These are phyloP conservation scores for Vaccinium macrocarpon DNA, from an alignment of 148 eudicot genomes.

Conservation along the genomic window DNA sequence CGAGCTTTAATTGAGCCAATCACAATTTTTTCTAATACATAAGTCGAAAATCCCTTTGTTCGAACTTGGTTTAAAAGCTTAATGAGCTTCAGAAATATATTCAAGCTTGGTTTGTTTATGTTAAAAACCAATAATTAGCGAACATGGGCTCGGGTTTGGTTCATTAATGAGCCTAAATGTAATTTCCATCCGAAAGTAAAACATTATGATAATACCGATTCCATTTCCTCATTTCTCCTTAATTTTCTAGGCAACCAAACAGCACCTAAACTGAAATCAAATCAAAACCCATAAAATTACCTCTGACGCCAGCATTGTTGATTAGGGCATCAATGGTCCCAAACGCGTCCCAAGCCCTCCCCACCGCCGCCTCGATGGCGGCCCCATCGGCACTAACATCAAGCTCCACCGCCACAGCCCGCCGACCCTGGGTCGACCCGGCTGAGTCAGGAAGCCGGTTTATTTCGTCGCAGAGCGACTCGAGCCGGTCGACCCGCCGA, in stretches of 20 bases:
- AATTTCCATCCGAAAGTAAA: no score
- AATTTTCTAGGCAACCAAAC: not conserved
- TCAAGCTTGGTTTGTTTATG: no score
- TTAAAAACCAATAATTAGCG: no score
- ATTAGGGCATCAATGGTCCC: constrained; percentile 39
- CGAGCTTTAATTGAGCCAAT: no score
- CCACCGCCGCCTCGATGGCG: constrained; percentile 28
- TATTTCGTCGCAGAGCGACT: constrained; percentile 16
- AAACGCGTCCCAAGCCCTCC: constrained; percentile 37
- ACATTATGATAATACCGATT: no score
- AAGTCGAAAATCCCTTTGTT: no score
- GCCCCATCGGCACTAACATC: constrained; percentile 31
- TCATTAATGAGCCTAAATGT: no score
- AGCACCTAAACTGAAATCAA: not conserved
- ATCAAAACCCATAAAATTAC: constrained; percentile 7
- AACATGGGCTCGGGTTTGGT: no score
- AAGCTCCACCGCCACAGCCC: constrained; percentile 35
- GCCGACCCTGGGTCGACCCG: not conserved
- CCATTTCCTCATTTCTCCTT: no score
- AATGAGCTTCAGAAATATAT: no score
- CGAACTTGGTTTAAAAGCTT: no score
- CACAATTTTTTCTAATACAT: no score
- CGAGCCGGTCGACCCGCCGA: constrained; percentile 41
- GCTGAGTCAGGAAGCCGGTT: constrained; percentile 1
- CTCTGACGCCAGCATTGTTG: constrained; percentile 43